phyloP scores from a whole-genome alignment of 2,329 filamentous ascomycete genomes.

The Verticillium tricorpus region DNA sequence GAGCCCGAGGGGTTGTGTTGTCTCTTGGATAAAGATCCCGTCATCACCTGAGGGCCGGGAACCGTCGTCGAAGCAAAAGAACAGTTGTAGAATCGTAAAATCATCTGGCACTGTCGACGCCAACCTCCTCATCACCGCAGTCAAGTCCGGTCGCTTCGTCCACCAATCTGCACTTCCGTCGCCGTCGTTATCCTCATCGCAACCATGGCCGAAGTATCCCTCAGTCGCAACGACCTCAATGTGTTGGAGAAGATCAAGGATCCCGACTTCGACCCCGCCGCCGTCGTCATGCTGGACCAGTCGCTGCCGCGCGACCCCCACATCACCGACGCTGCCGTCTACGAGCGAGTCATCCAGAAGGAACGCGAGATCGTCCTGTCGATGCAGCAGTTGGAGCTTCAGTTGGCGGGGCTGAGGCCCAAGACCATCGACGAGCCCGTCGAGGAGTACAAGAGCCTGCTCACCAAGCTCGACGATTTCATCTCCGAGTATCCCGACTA shows the following conservation, averaged over 20 bases:
- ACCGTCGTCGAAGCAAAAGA: neutral
- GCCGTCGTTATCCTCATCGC: neutral
- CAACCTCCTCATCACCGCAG: neutral
- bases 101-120: neutral
- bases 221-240: conserved; percentile 56
- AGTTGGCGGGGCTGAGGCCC: conserved; percentile 38
- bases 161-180: neutral
- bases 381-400: conserved; percentile 52
- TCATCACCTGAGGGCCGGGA: neutral
- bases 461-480: conserved; percentile 48
- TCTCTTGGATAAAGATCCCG: neutral
- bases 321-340: conserved; percentile 43
- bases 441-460: conserved; percentile 40
- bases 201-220: conserved; percentile 41
- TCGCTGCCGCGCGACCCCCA: conserved; percentile 54
- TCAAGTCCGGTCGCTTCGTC: neutral
- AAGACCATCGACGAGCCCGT: conserved; percentile 32
- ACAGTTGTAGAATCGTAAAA: neutral
- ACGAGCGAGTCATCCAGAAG: conserved; percentile 43
- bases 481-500: conserved; percentile 58
- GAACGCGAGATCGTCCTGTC: conserved; percentile 50
- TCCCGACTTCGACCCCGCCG: conserved; percentile 56
- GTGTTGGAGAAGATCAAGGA: conserved; percentile 65
- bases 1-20: neutral
- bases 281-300: conserved; percentile 49